phyloP scores from a whole-genome alignment of 345 rosid species.

The Aurinia saxatilis region DNA sequence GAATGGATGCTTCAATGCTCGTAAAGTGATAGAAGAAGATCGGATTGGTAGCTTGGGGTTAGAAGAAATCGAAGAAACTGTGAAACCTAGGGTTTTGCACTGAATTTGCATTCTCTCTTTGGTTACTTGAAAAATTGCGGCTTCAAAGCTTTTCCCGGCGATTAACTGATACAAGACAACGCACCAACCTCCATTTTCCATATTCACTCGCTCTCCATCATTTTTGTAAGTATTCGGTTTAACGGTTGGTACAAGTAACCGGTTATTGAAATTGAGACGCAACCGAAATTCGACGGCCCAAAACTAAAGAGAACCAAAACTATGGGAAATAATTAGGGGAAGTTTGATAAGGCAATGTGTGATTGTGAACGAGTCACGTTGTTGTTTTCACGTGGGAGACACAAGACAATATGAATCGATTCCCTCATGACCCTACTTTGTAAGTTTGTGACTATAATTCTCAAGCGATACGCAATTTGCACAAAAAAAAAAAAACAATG shows the following conservation, averaged over 20 bases:
- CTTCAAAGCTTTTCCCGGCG: too few species aligned
- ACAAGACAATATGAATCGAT: constrained; percentile 13
- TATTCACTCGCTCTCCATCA: neutral
- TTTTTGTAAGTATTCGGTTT: constrained; percentile 3
- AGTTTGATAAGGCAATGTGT: constrained; percentile 22
- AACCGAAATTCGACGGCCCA: constrained; percentile 6
- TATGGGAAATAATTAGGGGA: neutral
- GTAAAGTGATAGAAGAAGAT: constrained; percentile 17
- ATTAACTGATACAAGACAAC: constrained; percentile 6
- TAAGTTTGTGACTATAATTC: neutral
- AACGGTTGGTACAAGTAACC: neutral
- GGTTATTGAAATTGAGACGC: neutral
- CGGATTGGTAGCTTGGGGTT: constrained; percentile 22
- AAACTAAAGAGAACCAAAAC: neutral
- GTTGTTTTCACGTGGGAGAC: constrained; percentile 9
- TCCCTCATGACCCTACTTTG: constrained; percentile 5
- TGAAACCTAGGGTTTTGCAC: constrained; percentile 29
- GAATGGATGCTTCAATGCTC: constrained; percentile 15
- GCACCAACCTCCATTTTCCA: constrained; percentile 7
- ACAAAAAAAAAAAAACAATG: too few species aligned
- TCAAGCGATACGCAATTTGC: neutral
- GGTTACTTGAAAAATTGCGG: constrained; percentile 4
- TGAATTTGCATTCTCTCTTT: constrained; percentile 32
- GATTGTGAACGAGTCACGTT: constrained; percentile 7
- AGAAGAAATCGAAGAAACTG: constrained; percentile 23